Percentiles rank a stretch among this genome's conserved stretches.
These are phyloP conservation scores for Bauhinia variegata DNA, from an alignment of 306 rosid genomes.

Conservation along the genomic window DNA sequence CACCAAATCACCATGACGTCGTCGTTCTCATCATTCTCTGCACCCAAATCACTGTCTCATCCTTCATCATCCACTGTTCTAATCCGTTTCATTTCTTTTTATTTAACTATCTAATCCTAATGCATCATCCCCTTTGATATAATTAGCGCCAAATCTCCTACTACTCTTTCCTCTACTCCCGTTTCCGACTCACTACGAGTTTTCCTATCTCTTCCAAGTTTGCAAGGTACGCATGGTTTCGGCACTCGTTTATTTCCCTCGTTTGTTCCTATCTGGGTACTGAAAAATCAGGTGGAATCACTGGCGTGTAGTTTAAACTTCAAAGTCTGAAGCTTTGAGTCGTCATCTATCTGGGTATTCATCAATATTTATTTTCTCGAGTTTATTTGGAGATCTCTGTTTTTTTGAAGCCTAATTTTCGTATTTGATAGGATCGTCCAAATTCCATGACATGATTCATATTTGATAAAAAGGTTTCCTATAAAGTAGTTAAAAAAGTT, in stretches of 20 bases:
- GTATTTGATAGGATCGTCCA: not conserved
- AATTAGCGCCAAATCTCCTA: not conserved
- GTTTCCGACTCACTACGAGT: not conserved
- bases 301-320: not conserved
- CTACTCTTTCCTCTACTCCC: not conserved
- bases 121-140: not conserved
- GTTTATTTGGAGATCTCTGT: not conserved
- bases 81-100: too few species aligned
- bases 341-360: constrained; percentile 23
- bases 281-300: not conserved
- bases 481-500: not conserved
- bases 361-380: not conserved
- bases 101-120: not conserved
- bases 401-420: not conserved
- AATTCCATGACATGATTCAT: not conserved
- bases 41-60: too few species aligned
- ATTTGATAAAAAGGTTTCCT: not conserved
- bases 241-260: not conserved
- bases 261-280: not conserved
- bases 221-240: constrained; percentile 9
- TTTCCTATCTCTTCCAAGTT: constrained; percentile 1
- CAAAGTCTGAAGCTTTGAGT: constrained; percentile 16
- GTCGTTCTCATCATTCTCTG: too few species aligned
- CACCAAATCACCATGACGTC: too few species aligned
- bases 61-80: too few species aligned